Conservation (phyloP, 2,329 filamentous ascomycete species). For the Ceratocystis alfenasii region DNA sequence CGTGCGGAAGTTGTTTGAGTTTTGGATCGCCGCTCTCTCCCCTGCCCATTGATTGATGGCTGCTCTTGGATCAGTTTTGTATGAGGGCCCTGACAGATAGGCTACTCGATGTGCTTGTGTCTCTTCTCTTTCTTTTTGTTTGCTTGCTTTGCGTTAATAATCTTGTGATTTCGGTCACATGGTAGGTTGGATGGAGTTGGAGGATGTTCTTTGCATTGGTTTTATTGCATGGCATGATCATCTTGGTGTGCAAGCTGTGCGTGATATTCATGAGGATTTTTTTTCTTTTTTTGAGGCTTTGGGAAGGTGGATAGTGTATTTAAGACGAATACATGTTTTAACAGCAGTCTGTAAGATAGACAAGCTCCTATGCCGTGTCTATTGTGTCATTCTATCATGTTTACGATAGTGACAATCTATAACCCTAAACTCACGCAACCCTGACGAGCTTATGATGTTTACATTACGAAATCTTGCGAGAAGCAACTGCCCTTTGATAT, state of each 20-base stretch:
- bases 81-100: background rate
- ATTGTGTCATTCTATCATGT: background rate
- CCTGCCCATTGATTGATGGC: background rate
- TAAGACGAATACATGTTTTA: background rate
- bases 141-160: background rate
- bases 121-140: background rate
- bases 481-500: background rate
- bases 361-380: background rate
- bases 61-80: background rate
- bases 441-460: background rate
- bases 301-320: background rate
- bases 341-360: background rate
- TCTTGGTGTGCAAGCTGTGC: slow-evolving; percentile 2
- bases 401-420: background rate
- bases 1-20: slow-evolving; percentile 18
- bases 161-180: background rate
- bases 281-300: background rate
- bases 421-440: background rate
- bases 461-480: background rate
- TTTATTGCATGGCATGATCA: slow-evolving; percentile 6
- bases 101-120: background rate
- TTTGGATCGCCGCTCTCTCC: background rate
- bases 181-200: background rate
- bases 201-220: background rate
- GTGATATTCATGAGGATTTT: background rate